Base-by-base conservation (phyloP, 2,329 filamentous ascomycete genomes). In the Claviceps capensis region DNA sequence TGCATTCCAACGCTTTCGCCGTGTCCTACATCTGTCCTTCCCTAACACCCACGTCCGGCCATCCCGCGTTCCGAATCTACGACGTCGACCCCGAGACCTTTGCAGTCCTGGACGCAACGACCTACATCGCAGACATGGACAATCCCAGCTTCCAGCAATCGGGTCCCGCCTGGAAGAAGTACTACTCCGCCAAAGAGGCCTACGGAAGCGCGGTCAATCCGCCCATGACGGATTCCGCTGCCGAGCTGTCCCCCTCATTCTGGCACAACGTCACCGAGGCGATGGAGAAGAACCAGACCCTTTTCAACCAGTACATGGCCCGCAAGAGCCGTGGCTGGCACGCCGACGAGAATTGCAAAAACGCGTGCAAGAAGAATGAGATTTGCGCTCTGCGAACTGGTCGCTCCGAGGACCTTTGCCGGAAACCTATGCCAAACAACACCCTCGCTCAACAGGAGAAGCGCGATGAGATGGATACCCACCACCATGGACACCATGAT, bases 1-100 rank as follows among this genome's bases (percentile, higher is more conserved):
- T 61, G 2, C 67, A 67, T 49, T 57, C 64, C 9, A 72, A 69
- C 44, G 76, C 77, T 2, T 62, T 67, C 5, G 69, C 69, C 19
- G 67, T 74, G 19, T 74, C 73, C 2, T 79, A 79, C 58, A 69
- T 80, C 43, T 70, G 69, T 0, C 75, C 76, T 1, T 74, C 72
- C 1, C 64, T 79, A 57, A 76, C 75, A 8, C 77, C 77, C 1
- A 77, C 69, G 1, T 76, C 72, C 1, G 76, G 73, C 26, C 70
- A 75, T 53, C 74, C 77, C 1, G 70, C 76, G 2, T 81, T 81
- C 64, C 72, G 75, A 45, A 69, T 81, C 45, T 79, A 81, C 63
- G 69, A 73, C 34, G 70, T 81, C 51, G 77, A 81, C 57, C 73
- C 77, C 0, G 70, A 71, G 8, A 79, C 76, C 1, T 80, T 74